Evolutionary conservation across 2,329 filamentous ascomycete genomes (phyloP), one percentile per base, ranked within the genome.

Genomic region (Penicillium verrucosum): DNA sequence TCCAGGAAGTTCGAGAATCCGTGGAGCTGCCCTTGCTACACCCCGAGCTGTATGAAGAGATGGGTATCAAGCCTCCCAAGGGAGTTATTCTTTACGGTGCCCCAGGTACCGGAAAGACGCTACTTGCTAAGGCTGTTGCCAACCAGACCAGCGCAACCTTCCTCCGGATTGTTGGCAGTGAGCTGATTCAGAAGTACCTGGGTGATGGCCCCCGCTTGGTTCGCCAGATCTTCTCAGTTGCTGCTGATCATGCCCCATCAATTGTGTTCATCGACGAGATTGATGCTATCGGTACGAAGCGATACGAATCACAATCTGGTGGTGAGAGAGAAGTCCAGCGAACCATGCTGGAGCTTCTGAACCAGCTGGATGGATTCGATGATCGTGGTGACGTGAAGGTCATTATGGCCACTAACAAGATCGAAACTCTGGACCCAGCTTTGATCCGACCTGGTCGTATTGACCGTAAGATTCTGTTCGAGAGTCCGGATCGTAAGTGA

Each of bases 181-280:
- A 99, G 76, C 81, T 99, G 74, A 97, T 99, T 65, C 94, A 99
- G 78, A 99, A 99, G 76, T 99, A 99, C 70, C 85, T 99, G 52
- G 94, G 94, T 78, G 94, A 99, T 72, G 94, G 94, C 34, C 94
- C 94, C 12, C 85, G 94, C 65, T 81, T 99, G 63, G 94, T 97
- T 58, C 90, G 94, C 73, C 94, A 99, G 76, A 88, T 99, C 57
- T 99, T 76, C 60, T 70, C 91, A 81, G 92, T 96, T 59, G 94
- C 94, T 32, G 93, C 92, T 3, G 95, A 99, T 74, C 94, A 99
- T 65, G 89, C 94, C 0, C 94, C 94, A 0, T 92, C 92, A 1
- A 99, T 99, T 68, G 93, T 99, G 23, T 99, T 99, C 77, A 99
- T 99, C 66, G 94, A 99, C 72, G 94, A 99, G 75, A 99, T 99